These are phyloP conservation scores for Albifimbria verrucaria DNA, from an alignment of 2,329 filamentous ascomycete species.

Conservation along the genomic window DNA sequence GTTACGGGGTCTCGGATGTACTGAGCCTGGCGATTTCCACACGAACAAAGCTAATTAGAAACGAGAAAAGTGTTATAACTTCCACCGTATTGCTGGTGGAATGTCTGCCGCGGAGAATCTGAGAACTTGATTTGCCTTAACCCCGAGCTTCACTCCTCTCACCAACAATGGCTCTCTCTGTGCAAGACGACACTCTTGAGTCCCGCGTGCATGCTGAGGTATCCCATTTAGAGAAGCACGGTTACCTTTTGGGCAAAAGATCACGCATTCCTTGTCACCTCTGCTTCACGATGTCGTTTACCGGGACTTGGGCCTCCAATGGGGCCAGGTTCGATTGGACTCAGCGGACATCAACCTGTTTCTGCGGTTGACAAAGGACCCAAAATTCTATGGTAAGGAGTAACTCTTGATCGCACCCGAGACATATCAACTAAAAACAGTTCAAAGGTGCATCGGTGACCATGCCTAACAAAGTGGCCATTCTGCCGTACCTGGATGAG, in stretches of 20 bases:
- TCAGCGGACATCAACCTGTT: slow-evolving; percentile 47
- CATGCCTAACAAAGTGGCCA: slow-evolving; percentile 80
- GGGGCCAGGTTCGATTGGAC: slow-evolving; percentile 51
- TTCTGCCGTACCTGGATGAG: slow-evolving; percentile 69
- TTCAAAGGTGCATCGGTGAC: slow-evolving; percentile 65
- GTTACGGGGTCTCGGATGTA: neutral
- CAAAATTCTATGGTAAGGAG: slow-evolving; percentile 57
- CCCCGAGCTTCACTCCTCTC: neutral
- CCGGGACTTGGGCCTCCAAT: slow-evolving; percentile 44
- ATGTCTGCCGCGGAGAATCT: too few relatives aligned
- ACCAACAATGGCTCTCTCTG: neutral
- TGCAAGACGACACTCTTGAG: neutral
- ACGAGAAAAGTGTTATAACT: neutral
- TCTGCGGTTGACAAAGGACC: slow-evolving; percentile 49
- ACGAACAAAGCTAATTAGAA: neutral
- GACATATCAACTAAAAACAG: neutral
- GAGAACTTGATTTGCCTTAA: too few relatives aligned
- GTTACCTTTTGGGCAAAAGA: slow-evolving; percentile 58
- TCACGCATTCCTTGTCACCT: slow-evolving; percentile 53
- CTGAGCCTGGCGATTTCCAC: neutral
- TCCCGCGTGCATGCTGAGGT: slow-evolving; percentile 8
- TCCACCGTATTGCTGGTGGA: too few relatives aligned
- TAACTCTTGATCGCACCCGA: neutral
- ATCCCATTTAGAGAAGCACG: slow-evolving; percentile 38
- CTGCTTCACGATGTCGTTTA: slow-evolving; percentile 53